Evolutionary conservation across 164 flowering plant species (phyloP), one percentile per base, ranked within the genome.

Genomic region (Stephania yunnanensis): DNA sequence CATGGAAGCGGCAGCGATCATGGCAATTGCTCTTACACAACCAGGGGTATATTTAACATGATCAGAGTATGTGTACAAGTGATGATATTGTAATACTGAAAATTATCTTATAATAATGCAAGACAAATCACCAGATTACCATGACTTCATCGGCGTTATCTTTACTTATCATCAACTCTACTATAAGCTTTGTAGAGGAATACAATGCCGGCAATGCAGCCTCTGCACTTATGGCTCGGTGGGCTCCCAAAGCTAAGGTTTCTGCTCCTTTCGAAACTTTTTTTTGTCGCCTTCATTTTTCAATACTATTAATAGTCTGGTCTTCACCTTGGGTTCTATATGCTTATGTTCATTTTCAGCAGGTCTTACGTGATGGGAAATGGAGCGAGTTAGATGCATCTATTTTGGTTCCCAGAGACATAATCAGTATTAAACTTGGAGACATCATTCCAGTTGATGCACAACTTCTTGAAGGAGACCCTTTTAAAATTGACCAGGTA

Each of bases 181-280:
- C 96, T 0, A 92, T 94, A 19, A 94, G 97, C 85, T 94, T 91
- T 75, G 87, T 90, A n/a, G 98, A 94, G 82, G 97, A 94, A 83
- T 90, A 91, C 76, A 94, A 94, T 65, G 98, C 98, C 0, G 98
- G 97, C 22, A 94, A 92, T 85, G 98, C 98, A 4, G 97, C 98
- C 25, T 93, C 95, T 11, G 92, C 98, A 74, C 92, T 92, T 73
- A 94, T 94, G 97, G 98, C 98, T 70, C 87, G 88, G 42, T 90
- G 92, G 52, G 98, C 98, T 61, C 97, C 94, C n/a, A 92, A 94
- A 82, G 93, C 97, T 15, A 91, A 88, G 95, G 93, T 50, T 50
- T 11, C 15, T 50, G 11, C 55, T 15, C 11, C 3, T 15, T 50
- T 10, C 11, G 3, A 0, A 2, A 42, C 1, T 2, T 67, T 69